phyloP scores from a whole-genome alignment of 1,139 yeast genomes.

The Yamadazyma mexicana region DNA sequence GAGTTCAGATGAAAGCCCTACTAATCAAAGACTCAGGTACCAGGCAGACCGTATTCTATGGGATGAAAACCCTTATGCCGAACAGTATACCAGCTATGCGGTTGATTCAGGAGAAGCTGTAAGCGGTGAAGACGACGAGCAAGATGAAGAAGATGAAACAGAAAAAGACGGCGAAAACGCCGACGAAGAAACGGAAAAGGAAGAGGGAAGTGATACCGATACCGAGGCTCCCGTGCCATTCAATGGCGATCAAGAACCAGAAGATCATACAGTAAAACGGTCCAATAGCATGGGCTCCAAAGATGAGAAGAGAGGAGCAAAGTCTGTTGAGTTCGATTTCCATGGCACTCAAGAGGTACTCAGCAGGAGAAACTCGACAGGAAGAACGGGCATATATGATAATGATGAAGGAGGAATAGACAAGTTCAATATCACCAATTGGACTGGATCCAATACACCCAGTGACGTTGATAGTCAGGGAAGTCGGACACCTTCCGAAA shows the following conservation, averaged over 20 bases:
- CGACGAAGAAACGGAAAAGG: background rate
- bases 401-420: constrained; percentile 5
- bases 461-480: constrained; percentile 3
- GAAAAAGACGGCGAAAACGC: constrained; percentile 4
- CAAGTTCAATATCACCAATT: background rate
- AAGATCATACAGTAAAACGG: too few relatives aligned
- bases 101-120: background rate
- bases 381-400: constrained; percentile 1
- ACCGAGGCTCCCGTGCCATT: too few relatives aligned
- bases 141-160: constrained; percentile 2
- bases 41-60: constrained; percentile 25
- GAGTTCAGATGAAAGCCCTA: constrained; percentile 4
- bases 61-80: constrained; percentile 30
- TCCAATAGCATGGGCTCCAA: background rate
- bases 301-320: constrained; percentile 5
- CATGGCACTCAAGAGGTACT: background rate
- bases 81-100: constrained; percentile 4
- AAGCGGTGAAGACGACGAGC: background rate
- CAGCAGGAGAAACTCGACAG: background rate
- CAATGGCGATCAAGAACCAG: too few relatives aligned
- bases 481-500: background rate
- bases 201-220: too few relatives aligned
- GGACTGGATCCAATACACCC: background rate
- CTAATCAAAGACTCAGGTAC: constrained; percentile 19
- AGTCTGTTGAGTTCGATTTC: constrained; percentile 2